Evolutionary conservation across 179 eudicot species (phyloP).

Genomic region (Pouteria campechiana): DNA sequence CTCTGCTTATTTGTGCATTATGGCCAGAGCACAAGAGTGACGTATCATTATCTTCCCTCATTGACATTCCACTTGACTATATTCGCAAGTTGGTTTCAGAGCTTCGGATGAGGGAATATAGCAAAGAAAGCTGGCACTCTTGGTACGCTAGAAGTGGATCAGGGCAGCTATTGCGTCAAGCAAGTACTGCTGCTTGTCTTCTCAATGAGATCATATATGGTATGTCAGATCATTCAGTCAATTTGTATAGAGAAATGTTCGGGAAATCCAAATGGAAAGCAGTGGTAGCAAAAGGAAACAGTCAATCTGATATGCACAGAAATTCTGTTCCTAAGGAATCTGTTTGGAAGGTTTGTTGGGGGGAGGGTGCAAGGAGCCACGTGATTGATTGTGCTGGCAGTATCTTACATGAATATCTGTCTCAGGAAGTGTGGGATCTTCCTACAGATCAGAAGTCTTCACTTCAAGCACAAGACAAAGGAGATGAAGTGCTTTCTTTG

Average conservation of each 20-base stretch:
- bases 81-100: constrained; percentile 62
- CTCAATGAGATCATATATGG: constrained; percentile 89
- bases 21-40: constrained; percentile 43
- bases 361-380: constrained; percentile 27
- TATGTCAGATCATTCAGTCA: constrained; percentile 52
- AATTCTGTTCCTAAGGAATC: constrained; percentile 14
- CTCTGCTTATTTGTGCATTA: constrained; percentile 12
- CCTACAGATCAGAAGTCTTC: constrained; percentile 43
- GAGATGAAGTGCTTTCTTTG: constrained; percentile 28
- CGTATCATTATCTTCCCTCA: constrained; percentile 41
- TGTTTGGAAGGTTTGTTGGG: constrained; percentile 30
- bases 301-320: constrained; percentile 3
- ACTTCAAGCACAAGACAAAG: constrained; percentile 31
- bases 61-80: constrained; percentile 71
- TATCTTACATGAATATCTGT: constrained; percentile 68
- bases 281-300: constrained; percentile 12
- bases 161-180: constrained; percentile 72
- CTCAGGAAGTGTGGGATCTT: constrained; percentile 80
- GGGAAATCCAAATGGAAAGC: constrained; percentile 10
- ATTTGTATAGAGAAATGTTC: constrained; percentile 36
- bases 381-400: constrained; percentile 60
- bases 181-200: constrained; percentile 74
- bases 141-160: constrained; percentile 69
- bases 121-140: constrained; percentile 68
- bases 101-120: constrained; percentile 47